Evolutionary conservation across 306 rosid species (phyloP).

Genomic region (Dalbergia cultrata): DNA sequence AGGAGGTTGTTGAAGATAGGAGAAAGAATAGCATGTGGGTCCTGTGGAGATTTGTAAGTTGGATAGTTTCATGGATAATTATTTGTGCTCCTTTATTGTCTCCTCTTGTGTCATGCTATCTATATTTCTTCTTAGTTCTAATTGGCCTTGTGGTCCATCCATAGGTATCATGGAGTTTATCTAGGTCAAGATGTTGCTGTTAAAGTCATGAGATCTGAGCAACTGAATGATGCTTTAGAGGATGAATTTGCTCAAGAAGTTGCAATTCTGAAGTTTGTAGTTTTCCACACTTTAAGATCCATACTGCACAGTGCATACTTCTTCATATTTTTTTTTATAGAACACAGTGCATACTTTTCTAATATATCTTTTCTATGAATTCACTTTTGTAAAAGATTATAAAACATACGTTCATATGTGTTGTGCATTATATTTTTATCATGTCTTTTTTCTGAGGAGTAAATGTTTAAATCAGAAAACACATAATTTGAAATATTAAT

Average conservation of each 20-base stretch:
- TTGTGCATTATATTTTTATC: background rate
- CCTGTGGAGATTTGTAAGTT: constrained; percentile 98
- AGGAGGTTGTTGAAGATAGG: constrained; percentile 86
- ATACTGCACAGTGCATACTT: constrained; percentile 25
- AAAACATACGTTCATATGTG: background rate
- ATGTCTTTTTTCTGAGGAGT: constrained; percentile 19
- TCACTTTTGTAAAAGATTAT: constrained; percentile 19
- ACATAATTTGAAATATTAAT: constrained; percentile 32
- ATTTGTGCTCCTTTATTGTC: background rate
- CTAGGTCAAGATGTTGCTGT: constrained; percentile 96
- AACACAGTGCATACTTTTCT: constrained; percentile 16
- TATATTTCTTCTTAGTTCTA: constrained; percentile 31
- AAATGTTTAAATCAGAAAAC: constrained; percentile 29
- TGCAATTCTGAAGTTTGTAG: constrained; percentile 80
- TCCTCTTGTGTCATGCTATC: background rate
- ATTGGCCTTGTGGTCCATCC: constrained; percentile 37
- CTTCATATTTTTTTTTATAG: too few relatives aligned
- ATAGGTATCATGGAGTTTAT: constrained; percentile 86
- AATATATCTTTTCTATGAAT: constrained; percentile 30
- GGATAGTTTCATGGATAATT: constrained; percentile 39
- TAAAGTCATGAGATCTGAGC: constrained; percentile 90
- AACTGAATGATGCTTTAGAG: constrained; percentile 81
- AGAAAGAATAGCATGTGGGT: constrained; percentile 94
- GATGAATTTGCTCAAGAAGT: constrained; percentile 98
- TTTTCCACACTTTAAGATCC: constrained; percentile 21